Evolutionary conservation across 805 yeast species (phyloP), one percentile per base, ranked within the genome.

Genomic region (Scheffersomyces ergatensis): DNA sequence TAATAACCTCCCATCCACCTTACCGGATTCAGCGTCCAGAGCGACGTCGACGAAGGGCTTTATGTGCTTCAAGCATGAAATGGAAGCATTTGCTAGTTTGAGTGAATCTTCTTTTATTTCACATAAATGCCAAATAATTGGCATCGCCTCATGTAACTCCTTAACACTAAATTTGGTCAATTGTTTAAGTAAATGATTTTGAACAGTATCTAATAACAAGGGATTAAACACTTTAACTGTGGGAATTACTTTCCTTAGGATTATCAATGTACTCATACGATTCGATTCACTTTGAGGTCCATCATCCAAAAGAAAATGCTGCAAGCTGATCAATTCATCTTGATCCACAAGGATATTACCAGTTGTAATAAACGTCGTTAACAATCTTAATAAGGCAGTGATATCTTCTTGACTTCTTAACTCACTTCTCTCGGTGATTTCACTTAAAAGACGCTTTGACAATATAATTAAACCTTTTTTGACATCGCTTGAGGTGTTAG

Each of bases 101-200:
- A 53, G 41, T 0, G 75, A 70, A 37, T 77, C 79, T 1, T 68
- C 61, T 31, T 72, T 66, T 50, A 75, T 60, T 2, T 47, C 52
- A 2, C 85, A 72, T 0, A 86, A 62, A 7, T 58, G 59, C 84
- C 89, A 81, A 3, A 79, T 60, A 42, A 87, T 72, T 1, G 89
- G 89, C 57, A 87, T 74, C 0, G 92, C 95, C 52, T 82, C 82
- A n/a, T 77, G 77, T 7, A 87, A 58, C 48, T 86, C 93, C 42
- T 57, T 67, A 0, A 73, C 70, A 38, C 72, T 76, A 60, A 83
- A 76, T 45, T 77, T 82, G 2, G 90, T 82, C 24, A 87, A 57
- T 24, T 77, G 63, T 25, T 66, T 65, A 45, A 85, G 54, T n/a
- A 87, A 50, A 2, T 77, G 67, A 0, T 67, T 51, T 53, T 79